A percentile compares a stretch with the other conserved stretches of the same genome.
phyloP scores from a whole-genome alignment of 78 protist species.

The Polysphondylium violaceum region DNA sequence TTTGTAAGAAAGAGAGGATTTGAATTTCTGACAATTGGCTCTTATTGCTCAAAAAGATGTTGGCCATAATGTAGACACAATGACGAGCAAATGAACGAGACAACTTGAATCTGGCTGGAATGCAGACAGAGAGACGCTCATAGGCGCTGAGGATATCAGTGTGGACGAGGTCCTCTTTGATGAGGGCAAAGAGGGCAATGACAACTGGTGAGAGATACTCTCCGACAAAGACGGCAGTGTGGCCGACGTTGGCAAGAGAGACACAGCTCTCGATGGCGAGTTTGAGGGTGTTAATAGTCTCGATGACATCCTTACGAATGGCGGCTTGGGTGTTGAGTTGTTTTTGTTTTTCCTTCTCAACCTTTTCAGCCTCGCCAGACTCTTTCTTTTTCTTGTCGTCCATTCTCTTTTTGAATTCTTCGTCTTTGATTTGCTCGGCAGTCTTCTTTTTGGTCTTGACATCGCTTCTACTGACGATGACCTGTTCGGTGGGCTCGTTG shows the following conservation, averaged over 20 bases:
- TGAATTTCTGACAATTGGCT: constrained; percentile 36
- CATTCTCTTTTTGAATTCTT: constrained; percentile 13
- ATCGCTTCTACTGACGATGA: constrained; percentile 6
- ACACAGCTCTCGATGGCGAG: constrained; percentile 1
- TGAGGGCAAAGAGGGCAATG: neutral
- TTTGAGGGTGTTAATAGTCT: neutral
- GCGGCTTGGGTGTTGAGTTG: constrained; percentile 30
- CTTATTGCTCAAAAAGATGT: constrained; percentile 14
- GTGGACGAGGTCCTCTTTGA: constrained; percentile 1
- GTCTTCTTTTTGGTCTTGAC: constrained; percentile 32
- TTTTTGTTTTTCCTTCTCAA: constrained; percentile 48
- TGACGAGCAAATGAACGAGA: constrained; percentile 21
- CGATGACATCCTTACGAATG: constrained; percentile 32
- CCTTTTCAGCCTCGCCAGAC: constrained; percentile 54
- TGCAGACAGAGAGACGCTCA: neutral
- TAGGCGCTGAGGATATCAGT: neutral
- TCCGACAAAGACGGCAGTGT: constrained; percentile 35
- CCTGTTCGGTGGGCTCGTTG: constrained; percentile 24
- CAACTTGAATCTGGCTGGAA: constrained; percentile 16
- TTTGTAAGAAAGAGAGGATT: constrained; percentile 33
- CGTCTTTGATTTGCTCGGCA: constrained; percentile 47
- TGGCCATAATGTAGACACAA: constrained; percentile 14
- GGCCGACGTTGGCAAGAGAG: neutral
- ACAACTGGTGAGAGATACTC: constrained; percentile 40
- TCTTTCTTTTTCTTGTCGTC: constrained; percentile 66